Evolutionary conservation across 2,329 filamentous ascomycete genomes (phyloP), one percentile per base, ranked within the genome.

Genomic region (Fusarium veterinarium): DNA sequence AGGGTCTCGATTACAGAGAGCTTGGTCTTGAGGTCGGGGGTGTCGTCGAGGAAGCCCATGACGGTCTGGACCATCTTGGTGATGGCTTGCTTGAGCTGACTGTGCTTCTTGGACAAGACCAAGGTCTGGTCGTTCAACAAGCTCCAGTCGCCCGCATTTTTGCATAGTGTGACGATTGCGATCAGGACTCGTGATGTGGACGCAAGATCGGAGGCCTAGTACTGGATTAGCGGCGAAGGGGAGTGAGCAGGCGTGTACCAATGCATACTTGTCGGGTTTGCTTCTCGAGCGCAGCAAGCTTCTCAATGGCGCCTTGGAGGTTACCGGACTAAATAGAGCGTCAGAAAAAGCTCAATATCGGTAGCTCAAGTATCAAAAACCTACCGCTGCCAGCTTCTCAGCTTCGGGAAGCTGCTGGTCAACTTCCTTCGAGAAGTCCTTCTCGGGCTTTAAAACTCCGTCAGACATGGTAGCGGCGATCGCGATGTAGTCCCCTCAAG

Each of bases 11-110:
- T 99, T 67, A 97, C 91, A 28, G 93, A 92, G 64, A 99, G 87
- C 86, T 98, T 99, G 40, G 91, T 95, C 76, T 98, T 95, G 69
- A 94, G 80, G 79, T 90, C 92, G 38, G 96, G 95, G 28, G 95
- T 95, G 51, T 93, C 90, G 80, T 97, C 93, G 79, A 99, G 85
- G 83, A 98, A 98, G 67, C 87, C 88, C 91, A 99, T 97, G 71
- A 97, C 95, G 52, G 92, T 92, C 87, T 99, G 96, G 69, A 99
- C 95, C 96, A 99, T 99, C 87, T 95, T 96, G 78, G 96, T 98
- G 79, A 95, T 96, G 80, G 96, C 96, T 85, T 98, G 96, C 85
- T 99, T 99, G 81, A 99, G 95, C 87, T 99, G 96, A 78, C 95
- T 94, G 93, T 99, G 96, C 87, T 99, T 99, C 91, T 99, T 99